Conservation (phyloP, 441 rosid genomes). For the Capsella rubella region DNA sequence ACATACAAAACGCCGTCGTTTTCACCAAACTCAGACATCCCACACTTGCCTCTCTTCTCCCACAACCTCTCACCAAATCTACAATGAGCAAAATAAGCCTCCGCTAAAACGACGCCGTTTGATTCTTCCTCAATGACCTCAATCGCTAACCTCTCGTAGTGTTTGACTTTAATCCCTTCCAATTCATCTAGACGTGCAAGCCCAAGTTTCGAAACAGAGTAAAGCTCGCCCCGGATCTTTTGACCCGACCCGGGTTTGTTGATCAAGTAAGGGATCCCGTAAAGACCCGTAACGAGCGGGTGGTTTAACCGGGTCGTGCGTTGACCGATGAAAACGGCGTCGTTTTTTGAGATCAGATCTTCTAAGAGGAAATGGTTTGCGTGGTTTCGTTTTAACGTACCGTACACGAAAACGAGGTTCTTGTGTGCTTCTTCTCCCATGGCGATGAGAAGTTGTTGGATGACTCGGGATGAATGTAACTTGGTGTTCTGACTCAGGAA, state of each 20-base stretch:
- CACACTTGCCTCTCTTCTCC: conserved; percentile 58
- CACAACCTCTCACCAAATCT: conserved; percentile 65
- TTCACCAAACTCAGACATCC: conserved; percentile 43
- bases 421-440: conserved; percentile 38
- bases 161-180: conserved; percentile 62
- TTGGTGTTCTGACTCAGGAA: neutral
- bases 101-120: conserved; percentile 51
- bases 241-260: conserved; percentile 59
- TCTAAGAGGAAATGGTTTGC: conserved; percentile 60
- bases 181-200: conserved; percentile 61
- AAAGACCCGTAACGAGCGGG: conserved; percentile 77
- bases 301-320: conserved; percentile 47
- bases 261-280: conserved; percentile 75
- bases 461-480: conserved; percentile 1
- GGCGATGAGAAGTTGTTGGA: conserved; percentile 4
- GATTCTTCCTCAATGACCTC: conserved; percentile 40
- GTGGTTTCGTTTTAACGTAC: conserved; percentile 67
- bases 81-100: conserved; percentile 66
- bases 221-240: conserved; percentile 68
- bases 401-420: conserved; percentile 63
- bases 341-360: conserved; percentile 51
- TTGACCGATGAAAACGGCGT: conserved; percentile 58
- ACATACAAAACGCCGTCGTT: conserved; percentile 51
- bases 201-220: conserved; percentile 59
- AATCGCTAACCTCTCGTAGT: conserved; percentile 72